phyloP scores from a whole-genome alignment of 2,329 filamentous ascomycete genomes.

The Huntiella decipiens region DNA sequence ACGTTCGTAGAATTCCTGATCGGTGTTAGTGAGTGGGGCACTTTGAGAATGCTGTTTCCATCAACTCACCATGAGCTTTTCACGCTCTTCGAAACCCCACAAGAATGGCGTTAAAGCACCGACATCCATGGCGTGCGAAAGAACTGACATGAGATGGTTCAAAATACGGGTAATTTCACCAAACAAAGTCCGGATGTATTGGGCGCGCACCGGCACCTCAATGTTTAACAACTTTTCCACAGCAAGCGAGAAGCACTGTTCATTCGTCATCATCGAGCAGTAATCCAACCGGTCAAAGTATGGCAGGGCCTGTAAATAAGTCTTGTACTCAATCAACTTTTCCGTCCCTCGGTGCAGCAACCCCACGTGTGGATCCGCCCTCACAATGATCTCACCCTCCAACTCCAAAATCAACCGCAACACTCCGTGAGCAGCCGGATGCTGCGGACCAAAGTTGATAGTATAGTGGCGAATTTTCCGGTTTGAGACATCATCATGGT shows the following conservation, averaged over 20 bases:
- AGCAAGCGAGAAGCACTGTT: conserved; percentile 88
- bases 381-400: conserved; percentile 92
- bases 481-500: conserved; percentile 30
- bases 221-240: conserved; percentile 97
- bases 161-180: conserved; percentile 83
- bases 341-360: conserved; percentile 92
- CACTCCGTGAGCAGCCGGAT: conserved; percentile 96
- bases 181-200: conserved; percentile 93
- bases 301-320: conserved; percentile 89
- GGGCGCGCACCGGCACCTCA: conserved; percentile 85
- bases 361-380: conserved; percentile 90
- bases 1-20: conserved; percentile 98
- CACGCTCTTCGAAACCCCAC: conserved; percentile 98
- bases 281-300: conserved; percentile 99
- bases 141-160: conserved; percentile 95
- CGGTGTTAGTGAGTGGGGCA: not conserved
- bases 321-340: conserved; percentile 99
- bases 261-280: conserved; percentile 99
- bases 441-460: conserved; percentile 97
- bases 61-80: conserved; percentile 84
- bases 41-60: conserved; percentile 4
- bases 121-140: conserved; percentile 98
- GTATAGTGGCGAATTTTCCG: conserved; percentile 98
- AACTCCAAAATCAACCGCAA: conserved; percentile 92
- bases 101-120: conserved; percentile 94